Conservation (phyloP, 257 asterid species). For the Solanum dulcamara region DNA sequence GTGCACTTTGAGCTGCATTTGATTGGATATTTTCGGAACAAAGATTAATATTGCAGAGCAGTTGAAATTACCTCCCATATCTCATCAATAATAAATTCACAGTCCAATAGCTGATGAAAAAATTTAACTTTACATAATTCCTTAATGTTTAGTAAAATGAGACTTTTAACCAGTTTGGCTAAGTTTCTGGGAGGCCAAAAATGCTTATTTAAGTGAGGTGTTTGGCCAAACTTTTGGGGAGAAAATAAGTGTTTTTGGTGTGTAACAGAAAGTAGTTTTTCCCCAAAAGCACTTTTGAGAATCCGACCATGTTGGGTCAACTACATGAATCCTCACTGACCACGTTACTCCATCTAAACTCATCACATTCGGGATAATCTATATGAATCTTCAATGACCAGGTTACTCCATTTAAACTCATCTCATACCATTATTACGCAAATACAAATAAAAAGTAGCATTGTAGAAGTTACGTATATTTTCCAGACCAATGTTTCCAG, state of each 20-base stretch:
- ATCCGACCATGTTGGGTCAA: background rate
- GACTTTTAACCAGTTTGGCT: background rate
- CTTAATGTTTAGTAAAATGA: background rate
- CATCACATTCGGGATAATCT: background rate
- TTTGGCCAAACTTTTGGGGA: background rate
- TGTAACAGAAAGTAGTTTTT: background rate
- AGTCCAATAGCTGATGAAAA: background rate
- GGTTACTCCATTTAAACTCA: background rate
- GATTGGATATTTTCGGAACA: background rate
- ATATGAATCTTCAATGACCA: background rate
- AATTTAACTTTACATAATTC: background rate
- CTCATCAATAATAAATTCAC: background rate
- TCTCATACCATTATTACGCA: background rate
- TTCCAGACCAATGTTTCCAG: background rate
- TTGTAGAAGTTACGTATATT: background rate
- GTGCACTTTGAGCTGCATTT: background rate
- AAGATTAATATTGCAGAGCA: background rate
- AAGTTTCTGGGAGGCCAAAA: background rate
- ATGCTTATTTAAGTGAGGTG: background rate
- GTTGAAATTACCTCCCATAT: background rate
- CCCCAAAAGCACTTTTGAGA: background rate
- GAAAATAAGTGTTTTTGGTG: background rate
- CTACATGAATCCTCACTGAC: too few relatives aligned
- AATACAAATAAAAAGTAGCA: background rate
- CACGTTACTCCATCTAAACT: background rate